Conservation (phyloP, 805 yeast genomes). For the Ogataea philodendri region DNA sequence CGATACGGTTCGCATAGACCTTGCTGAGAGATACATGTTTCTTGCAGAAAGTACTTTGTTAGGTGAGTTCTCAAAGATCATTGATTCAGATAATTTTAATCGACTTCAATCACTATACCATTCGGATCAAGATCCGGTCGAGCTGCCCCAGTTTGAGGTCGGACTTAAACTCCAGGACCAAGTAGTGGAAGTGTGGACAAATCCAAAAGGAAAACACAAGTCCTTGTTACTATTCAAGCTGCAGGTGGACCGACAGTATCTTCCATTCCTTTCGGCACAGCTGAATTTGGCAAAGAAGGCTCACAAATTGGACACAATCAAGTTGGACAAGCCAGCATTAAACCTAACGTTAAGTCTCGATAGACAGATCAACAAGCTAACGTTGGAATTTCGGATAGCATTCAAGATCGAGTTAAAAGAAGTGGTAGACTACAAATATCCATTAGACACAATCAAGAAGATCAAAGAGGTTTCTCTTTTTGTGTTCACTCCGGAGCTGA, state of each 20-base stretch:
- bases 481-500: slow-evolving; percentile 19
- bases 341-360: slow-evolving; percentile 2
- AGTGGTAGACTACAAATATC: slow-evolving; percentile 16
- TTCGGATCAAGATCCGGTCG: background rate
- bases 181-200: slow-evolving; percentile 6
- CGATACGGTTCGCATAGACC: background rate
- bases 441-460: slow-evolving; percentile 20
- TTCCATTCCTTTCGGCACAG: slow-evolving; percentile 14
- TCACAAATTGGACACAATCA: slow-evolving; percentile 5
- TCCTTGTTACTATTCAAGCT: slow-evolving; percentile 9
- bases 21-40: slow-evolving; percentile 1
- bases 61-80: slow-evolving; percentile 7
- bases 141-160: slow-evolving; percentile 14
- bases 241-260: slow-evolving; percentile 9
- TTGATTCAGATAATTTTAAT: slow-evolving; percentile 1
- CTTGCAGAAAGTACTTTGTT: slow-evolving; percentile 8
- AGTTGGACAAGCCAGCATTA: slow-evolving; percentile 3
- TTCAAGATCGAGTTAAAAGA: slow-evolving; percentile 17
- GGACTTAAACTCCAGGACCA: slow-evolving; percentile 6
- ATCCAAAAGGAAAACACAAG: slow-evolving; percentile 11
- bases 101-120: slow-evolving; percentile 3
- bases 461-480: slow-evolving; percentile 19
- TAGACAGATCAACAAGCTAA: background rate
- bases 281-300: slow-evolving; percentile 12
- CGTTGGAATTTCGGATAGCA: slow-evolving; percentile 3